Percentiles rank a stretch among this genome's conserved stretches.
Evolutionary conservation across 352 stramenopile species (phyloP).

Genomic region (Aphanomyces astaci): DNA sequence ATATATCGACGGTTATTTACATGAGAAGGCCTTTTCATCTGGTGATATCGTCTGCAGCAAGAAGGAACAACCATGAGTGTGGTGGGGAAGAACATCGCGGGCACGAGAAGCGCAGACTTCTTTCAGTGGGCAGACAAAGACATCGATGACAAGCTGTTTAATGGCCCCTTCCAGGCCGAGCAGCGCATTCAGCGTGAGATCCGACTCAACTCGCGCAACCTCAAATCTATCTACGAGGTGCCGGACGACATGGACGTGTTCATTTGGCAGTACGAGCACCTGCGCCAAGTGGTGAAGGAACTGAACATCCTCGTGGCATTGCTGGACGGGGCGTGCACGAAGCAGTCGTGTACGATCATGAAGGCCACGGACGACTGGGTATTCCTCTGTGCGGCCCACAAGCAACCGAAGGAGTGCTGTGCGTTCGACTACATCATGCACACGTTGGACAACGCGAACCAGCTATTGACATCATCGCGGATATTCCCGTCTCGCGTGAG

Average conservation of each 20-base stretch:
- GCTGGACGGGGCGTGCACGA: constrained; percentile 58
- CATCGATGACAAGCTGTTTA: constrained; percentile 16
- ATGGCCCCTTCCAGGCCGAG: constrained; percentile 59
- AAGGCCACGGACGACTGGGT: constrained; percentile 83
- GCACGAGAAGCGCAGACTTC: constrained; percentile 71
- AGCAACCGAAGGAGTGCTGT: constrained; percentile 71
- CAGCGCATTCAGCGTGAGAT: constrained; percentile 70
- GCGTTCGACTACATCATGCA: constrained; percentile 82
- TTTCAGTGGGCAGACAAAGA: constrained; percentile 51
- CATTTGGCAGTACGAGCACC: constrained; percentile 79
- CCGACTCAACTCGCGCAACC: constrained; percentile 44
- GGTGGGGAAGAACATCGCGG: constrained; percentile 63
- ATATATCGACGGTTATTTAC: no score
- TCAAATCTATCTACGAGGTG: constrained; percentile 60
- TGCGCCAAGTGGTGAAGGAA: constrained; percentile 79
- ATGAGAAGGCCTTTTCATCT: background rate
- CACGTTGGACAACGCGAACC: constrained; percentile 84
- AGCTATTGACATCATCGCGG: constrained; percentile 69
- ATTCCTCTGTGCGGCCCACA: constrained; percentile 77
- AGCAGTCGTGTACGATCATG: constrained; percentile 64
- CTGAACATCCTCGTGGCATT: constrained; percentile 65
- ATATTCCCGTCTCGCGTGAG: constrained; percentile 71
- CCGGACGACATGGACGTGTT: constrained; percentile 75
- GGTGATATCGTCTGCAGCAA: background rate
- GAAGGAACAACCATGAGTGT: constrained; percentile 10